phyloP scores from a whole-genome alignment of 306 rosid species.

The Nissolia schottii region DNA sequence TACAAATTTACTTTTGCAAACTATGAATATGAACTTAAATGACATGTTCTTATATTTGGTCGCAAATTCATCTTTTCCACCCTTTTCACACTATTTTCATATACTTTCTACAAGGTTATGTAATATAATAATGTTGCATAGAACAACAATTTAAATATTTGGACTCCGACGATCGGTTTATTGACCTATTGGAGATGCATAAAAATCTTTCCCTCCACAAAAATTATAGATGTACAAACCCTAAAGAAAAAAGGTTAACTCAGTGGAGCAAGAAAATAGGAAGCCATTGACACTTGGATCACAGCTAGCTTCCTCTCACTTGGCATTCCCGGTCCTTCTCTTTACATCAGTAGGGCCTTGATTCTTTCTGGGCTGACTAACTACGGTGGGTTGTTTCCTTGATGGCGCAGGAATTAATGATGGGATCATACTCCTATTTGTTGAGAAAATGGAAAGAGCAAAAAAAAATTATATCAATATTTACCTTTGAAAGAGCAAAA shows the following conservation, averaged over 20 bases:
- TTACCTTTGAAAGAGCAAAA: neutral
- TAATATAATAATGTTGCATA: neutral
- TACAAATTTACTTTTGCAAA: neutral
- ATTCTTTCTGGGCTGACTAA: slow-evolving; percentile 39
- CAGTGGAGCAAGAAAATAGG: slow-evolving; percentile 6
- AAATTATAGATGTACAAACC: slow-evolving; percentile 30
- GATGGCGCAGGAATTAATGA: slow-evolving; percentile 75
- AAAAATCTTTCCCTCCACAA: slow-evolving; percentile 22
- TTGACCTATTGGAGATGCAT: slow-evolving; percentile 28
- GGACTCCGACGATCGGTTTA: slow-evolving; percentile 32
- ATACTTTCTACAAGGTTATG: neutral
- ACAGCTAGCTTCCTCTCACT: slow-evolving; percentile 36
- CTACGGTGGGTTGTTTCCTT: slow-evolving; percentile 41
- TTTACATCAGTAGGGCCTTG: slow-evolving; percentile 43
- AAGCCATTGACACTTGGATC: slow-evolving; percentile 15
- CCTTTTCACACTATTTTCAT: neutral
- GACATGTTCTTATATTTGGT: neutral
- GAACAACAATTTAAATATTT: neutral
- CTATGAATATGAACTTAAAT: no score
- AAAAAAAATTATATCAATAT: slow-evolving; percentile 14
- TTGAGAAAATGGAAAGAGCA: neutral
- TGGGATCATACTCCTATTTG: slow-evolving; percentile 68
- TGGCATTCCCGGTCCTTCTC: slow-evolving; percentile 48
- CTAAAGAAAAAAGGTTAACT: neutral
- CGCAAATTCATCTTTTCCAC: neutral